Base-by-base conservation (phyloP, 2,329 filamentous ascomycete genomes). In the Ilyonectria destructans region DNA sequence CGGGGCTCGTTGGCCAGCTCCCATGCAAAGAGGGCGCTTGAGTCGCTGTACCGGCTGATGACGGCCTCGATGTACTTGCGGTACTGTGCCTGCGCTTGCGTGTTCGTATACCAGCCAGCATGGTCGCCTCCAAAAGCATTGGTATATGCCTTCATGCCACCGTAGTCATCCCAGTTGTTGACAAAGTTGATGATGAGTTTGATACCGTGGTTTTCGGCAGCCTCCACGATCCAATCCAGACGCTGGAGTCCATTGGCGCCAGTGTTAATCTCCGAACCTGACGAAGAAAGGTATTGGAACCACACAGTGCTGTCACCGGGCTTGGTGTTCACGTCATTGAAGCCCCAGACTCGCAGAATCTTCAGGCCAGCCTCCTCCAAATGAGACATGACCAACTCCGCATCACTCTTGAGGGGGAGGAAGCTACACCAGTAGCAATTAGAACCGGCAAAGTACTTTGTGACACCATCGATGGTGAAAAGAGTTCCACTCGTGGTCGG, bases 141-240 rank as follows among this genome's bases (percentile, higher is more conserved):
- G 48, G 86, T 84, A 75, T 92, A 92, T 10, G 88, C 88, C 15
- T 83, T 82, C 76, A 92, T 92, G 35, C 91, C 90, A 19, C 90
- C 91, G 35, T 90, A 91, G 74, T 92, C 90, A 48, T 82, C 82
- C 89, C 90, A 92, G 79, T 92, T 90, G 79, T 92, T 92, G 52
- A 92, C 88, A 40, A 91, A 89, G 71, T 89, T 87, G 76, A 90
- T 86, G 70, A 92, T 90, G 15, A 92, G 80, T 77, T 91, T 91
- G 73, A 92, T 84, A 5, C 86, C 87, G 62, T 87, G 83, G 49
- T 83, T 82, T 78, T 90, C 89, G 2, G 90, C 90, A 0, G 87
- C 82, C 26, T 84, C 77, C 55, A 92, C 89, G 1, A 92, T 89
- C 56, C 88, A 88, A 72, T 93, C 91, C 6, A 93, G 85, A 6